A percentile compares a stretch with the other conserved stretches of the same genome.
These are phyloP conservation scores for Suhomyces sp. DNA, from an alignment of 805 yeast species.

Conservation along the genomic window DNA sequence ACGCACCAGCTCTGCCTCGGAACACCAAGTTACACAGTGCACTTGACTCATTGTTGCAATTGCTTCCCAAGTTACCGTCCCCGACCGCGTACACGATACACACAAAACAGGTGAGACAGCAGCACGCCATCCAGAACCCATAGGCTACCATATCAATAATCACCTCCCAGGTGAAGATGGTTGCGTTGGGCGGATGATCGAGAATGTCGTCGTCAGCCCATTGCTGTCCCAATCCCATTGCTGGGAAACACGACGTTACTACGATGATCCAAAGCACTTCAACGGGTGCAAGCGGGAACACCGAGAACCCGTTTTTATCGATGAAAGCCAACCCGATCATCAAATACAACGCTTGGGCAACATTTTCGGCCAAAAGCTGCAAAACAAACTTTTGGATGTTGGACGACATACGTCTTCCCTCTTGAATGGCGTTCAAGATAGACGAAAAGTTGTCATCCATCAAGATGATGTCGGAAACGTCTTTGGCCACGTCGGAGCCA, in stretches of 20 bases:
- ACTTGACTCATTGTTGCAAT: conserved; percentile 29
- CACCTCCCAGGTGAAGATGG: conserved; percentile 41
- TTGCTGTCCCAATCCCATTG: conserved; percentile 40
- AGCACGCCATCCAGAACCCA: conserved; percentile 42
- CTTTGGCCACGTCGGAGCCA: conserved; percentile 29
- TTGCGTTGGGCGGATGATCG: conserved; percentile 35
- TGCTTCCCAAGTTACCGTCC: conserved; percentile 35
- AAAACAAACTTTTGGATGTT: conserved; percentile 34
- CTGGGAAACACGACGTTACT: conserved; percentile 36
- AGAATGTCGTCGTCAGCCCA: conserved; percentile 37
- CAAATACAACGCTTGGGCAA: conserved; percentile 27
- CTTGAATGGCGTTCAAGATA: conserved; percentile 26
- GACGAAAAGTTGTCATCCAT: conserved; percentile 27
- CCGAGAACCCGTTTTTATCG: conserved; percentile 31
- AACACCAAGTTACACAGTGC: conserved; percentile 31
- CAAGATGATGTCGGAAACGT: conserved; percentile 26
- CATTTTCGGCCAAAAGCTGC: conserved; percentile 33
- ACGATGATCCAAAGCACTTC: conserved; percentile 36
- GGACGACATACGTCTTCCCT: conserved; percentile 31
- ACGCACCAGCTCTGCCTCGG: conserved; percentile 37
- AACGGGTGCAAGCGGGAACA: conserved; percentile 42
- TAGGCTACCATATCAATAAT: conserved; percentile 39
- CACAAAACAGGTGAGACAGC: conserved; percentile 37
- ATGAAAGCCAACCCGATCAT: conserved; percentile 41
- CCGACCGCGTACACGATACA: conserved; percentile 38